A percentile compares a stretch with the other conserved stretches of the same genome.
Conservation (phyloP, 2,329 filamentous ascomycete species). For the Colletotrichum magnum region DNA sequence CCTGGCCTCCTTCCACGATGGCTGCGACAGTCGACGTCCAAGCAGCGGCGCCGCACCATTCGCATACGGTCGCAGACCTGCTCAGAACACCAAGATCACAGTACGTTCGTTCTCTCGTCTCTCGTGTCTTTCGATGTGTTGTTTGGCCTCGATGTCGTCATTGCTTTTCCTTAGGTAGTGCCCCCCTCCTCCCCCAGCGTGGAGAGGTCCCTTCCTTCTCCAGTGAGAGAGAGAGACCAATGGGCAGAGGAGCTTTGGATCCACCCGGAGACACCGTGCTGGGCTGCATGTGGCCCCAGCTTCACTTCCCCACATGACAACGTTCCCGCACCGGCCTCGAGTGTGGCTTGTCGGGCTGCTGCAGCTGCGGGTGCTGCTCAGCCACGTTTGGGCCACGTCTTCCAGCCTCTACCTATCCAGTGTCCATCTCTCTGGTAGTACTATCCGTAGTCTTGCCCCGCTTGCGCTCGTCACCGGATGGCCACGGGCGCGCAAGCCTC, state of each 20-base stretch:
- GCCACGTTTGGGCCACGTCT: slow-evolving; percentile 32
- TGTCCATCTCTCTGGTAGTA: no score
- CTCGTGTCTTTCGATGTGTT: background rate
- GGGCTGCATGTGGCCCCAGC: slow-evolving; percentile 14
- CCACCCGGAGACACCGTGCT: slow-evolving; percentile 9
- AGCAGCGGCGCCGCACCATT: background rate
- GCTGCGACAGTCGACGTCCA: slow-evolving; percentile 29
- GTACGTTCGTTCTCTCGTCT: background rate
- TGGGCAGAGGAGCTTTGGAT: no score
- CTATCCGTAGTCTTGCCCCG: no score
- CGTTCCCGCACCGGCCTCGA: background rate
- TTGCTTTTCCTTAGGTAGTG: background rate
- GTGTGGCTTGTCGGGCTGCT: slow-evolving; percentile 28
- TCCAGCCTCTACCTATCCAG: background rate
- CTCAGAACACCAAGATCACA: slow-evolving; percentile 15
- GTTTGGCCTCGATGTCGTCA: background rate
- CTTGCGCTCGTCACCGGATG: no score
- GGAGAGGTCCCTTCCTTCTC: background rate
- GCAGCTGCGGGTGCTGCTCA: slow-evolving; percentile 5
- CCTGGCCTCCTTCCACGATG: slow-evolving; percentile 13
- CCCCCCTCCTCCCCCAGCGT: background rate
- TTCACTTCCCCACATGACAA: slow-evolving; percentile 1
- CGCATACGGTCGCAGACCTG: background rate
- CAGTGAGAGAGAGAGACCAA: background rate
- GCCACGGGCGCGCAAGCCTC: slow-evolving; percentile 25